Evolutionary conservation across 2,329 filamentous ascomycete species (phyloP).

Genomic region (Nothophaeocryptopus gaeumannii): DNA sequence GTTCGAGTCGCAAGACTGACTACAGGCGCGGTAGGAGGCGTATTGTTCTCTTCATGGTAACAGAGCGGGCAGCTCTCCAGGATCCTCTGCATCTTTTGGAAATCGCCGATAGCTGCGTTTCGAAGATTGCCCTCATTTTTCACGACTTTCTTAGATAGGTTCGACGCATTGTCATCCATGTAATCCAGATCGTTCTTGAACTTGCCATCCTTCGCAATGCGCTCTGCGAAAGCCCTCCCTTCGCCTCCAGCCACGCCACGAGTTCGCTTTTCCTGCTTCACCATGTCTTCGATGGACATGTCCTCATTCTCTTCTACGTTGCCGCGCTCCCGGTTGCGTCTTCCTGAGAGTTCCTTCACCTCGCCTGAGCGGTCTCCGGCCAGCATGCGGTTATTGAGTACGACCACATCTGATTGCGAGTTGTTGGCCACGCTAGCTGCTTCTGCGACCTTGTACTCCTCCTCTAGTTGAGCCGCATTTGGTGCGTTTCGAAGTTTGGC

Average conservation of each 20-base stretch:
- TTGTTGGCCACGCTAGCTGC: slow-evolving; percentile 55
- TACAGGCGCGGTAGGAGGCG: slow-evolving; percentile 74
- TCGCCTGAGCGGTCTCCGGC: slow-evolving; percentile 73
- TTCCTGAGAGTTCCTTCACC: slow-evolving; percentile 73
- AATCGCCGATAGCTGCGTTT: slow-evolving; percentile 81
- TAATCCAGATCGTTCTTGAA: slow-evolving; percentile 94
- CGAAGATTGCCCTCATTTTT: slow-evolving; percentile 85
- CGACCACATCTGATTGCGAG: slow-evolving; percentile 66
- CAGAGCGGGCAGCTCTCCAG: slow-evolving; percentile 88
- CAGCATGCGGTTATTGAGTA: slow-evolving; percentile 79
- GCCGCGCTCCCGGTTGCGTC: slow-evolving; percentile 79
- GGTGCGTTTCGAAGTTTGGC: slow-evolving; percentile 79
- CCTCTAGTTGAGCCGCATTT: slow-evolving; percentile 73
- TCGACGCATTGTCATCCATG: slow-evolving; percentile 92
- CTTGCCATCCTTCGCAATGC: slow-evolving; percentile 88
- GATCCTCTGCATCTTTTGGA: slow-evolving; percentile 82
- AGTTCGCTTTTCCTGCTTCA: slow-evolving; percentile 86
- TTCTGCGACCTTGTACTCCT: slow-evolving; percentile 75
- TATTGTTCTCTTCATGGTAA: slow-evolving; percentile 77
- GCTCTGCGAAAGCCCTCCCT: slow-evolving; percentile 77
- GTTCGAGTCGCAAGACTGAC: slow-evolving; percentile 81
- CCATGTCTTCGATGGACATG: slow-evolving; percentile 96
- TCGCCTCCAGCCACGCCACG: slow-evolving; percentile 67
- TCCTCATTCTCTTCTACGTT: slow-evolving; percentile 87
- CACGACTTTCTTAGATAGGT: slow-evolving; percentile 81